Evolutionary conservation across 176 grass and related monocot species (phyloP).

Genomic region (Musa troglodytarum): DNA sequence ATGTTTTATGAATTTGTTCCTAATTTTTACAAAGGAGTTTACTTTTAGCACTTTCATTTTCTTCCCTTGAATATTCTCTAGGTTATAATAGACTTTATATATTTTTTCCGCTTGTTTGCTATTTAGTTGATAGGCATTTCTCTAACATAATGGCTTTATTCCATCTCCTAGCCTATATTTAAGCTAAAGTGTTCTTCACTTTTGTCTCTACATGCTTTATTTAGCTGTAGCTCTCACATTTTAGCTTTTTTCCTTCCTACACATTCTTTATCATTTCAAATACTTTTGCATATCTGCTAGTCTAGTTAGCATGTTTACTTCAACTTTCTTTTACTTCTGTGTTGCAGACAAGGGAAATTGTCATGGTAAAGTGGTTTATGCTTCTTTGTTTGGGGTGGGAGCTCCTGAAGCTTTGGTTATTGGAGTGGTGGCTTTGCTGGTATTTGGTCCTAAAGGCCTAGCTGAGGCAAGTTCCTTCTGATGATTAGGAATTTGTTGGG

Average conservation of each 20-base stretch:
- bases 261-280: not conserved
- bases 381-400: conserved; percentile 94
- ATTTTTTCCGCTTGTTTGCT: too few species aligned
- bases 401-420: conserved; percentile 91
- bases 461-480: conserved; percentile 51
- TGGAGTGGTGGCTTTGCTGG: conserved; percentile 82
- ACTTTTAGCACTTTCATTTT: too few species aligned
- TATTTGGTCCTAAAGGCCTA: conserved; percentile 95
- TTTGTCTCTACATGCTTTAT: not conserved
- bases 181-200: too few species aligned
- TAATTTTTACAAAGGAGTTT: too few species aligned
- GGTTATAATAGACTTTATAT: too few species aligned
- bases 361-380: conserved; percentile 38
- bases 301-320: not conserved
- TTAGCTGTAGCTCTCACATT: not conserved
- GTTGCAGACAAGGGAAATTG: conserved; percentile 34
- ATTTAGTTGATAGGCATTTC: too few species aligned
- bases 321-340: not conserved
- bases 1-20: too few species aligned
- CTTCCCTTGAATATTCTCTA: too few species aligned
- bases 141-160: too few species aligned
- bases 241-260: not conserved
- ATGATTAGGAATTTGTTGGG: too few species aligned
- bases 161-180: too few species aligned
- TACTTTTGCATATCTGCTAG: not conserved